Evolutionary conservation across 176 grass and related monocot genomes (phyloP).

Genomic region (Puya raimondii): DNA sequence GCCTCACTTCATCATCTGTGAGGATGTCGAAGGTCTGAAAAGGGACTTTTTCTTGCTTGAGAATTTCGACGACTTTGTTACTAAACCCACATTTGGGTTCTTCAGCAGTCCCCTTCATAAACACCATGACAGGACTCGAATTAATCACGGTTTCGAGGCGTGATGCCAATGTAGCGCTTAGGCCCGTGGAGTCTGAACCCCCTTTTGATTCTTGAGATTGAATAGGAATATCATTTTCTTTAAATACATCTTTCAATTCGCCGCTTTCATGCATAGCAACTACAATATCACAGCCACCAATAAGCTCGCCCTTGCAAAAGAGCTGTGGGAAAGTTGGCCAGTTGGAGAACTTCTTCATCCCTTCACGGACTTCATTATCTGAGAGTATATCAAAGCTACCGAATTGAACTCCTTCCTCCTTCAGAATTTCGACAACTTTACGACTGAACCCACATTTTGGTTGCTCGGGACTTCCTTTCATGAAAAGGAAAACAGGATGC

Average conservation of each 20-base stretch:
- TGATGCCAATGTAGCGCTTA: conserved; percentile 36
- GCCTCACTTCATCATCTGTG: conserved; percentile 69
- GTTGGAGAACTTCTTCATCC: conserved; percentile 90
- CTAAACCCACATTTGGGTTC: conserved; percentile 97
- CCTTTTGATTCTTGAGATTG: conserved; percentile 29
- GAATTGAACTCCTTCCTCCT: conserved; percentile 66
- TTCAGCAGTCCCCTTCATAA: conserved; percentile 80
- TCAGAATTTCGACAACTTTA: conserved; percentile 78
- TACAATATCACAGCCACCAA: conserved; percentile 92
- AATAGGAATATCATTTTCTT: conserved; percentile 50
- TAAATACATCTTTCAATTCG: conserved; percentile 72
- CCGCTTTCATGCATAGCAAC: conserved; percentile 79
- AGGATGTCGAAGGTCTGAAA: conserved; percentile 91
- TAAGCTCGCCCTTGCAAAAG: conserved; percentile 78
- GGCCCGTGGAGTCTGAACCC: conserved; percentile 15
- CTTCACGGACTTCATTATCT: conserved; percentile 79
- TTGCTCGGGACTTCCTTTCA: conserved; percentile 83
- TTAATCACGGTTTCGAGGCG: conserved; percentile 47
- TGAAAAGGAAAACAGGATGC: conserved; percentile 67
- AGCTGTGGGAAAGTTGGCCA: conserved; percentile 97
- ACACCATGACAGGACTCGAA: conserved; percentile 67
- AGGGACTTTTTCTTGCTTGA: conserved; percentile 75
- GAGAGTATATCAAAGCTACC: conserved; percentile 79
- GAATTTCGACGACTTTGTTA: conserved; percentile 75
- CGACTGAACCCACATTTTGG: conserved; percentile 90